Percentiles rank a stretch among this genome's conserved stretches.
phyloP scores from a whole-genome alignment of 1,284 basidiomycete genomes.

The Fomitopsis betulina region DNA sequence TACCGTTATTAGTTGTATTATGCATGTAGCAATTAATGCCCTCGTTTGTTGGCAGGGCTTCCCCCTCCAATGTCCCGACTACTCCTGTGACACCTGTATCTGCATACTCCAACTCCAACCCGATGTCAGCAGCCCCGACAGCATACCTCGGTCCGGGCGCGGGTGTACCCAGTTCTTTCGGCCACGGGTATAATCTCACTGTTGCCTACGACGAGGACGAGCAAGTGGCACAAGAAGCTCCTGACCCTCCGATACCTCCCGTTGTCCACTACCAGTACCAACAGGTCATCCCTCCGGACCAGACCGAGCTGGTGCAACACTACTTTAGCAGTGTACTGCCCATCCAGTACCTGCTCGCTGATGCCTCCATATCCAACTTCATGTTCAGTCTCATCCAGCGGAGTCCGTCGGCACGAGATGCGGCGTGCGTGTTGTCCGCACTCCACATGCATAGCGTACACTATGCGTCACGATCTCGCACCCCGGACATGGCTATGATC shows the following conservation, averaged over 20 bases:
- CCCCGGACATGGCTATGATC: conserved; percentile 15
- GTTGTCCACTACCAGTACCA: conserved; percentile 20
- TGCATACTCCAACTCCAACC: conserved; percentile 11
- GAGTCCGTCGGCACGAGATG: conserved; percentile 38
- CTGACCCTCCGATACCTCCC: conserved; percentile 10
- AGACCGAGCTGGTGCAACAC: conserved; percentile 35
- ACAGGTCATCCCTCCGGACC: conserved; percentile 23
- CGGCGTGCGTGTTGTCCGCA: conserved; percentile 53
- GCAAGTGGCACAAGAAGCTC: conserved; percentile 4
- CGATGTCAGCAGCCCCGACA: conserved; percentile 13
- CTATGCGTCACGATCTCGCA: conserved; percentile 16
- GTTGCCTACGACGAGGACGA: conserved; percentile 18
- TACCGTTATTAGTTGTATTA: conserved; percentile 66
- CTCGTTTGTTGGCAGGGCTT: conserved; percentile 50
- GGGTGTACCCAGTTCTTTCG: conserved; percentile 12
- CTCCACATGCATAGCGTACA: conserved; percentile 39
- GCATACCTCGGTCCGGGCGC: conserved; percentile 7
- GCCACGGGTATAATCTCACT: conserved; percentile 20
- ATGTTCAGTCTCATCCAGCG: conserved; percentile 46
- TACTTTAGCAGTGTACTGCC: conserved; percentile 49
- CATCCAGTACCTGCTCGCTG: conserved; percentile 65
- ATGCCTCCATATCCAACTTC: conserved; percentile 33
- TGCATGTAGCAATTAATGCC: conserved; percentile 66
- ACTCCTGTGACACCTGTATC: conserved; percentile 16
- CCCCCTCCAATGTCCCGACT: conserved; percentile 25